Conservation (phyloP, 352 stramenopile species). For the Globisporangium cederbergense region DNA sequence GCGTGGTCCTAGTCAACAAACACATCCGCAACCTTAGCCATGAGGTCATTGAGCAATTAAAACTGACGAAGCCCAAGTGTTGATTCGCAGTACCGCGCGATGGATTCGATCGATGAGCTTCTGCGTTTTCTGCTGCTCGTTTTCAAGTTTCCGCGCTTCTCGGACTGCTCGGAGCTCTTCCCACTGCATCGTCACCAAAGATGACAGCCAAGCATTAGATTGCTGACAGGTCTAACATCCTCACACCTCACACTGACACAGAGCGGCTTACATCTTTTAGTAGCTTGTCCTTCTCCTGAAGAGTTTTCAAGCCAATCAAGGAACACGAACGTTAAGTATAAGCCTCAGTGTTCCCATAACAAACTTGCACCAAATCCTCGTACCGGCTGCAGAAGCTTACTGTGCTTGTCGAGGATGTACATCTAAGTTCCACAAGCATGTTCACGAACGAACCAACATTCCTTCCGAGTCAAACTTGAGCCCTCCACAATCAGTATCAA, state of each 20-base stretch:
- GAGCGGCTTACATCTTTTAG: slow-evolving; percentile 23
- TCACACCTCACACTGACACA: not conserved
- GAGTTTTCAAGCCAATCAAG: not conserved
- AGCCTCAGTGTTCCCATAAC: not conserved
- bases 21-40: not conserved
- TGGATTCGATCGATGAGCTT: slow-evolving; percentile 34
- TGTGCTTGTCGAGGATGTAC: slow-evolving; percentile 29
- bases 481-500: not conserved
- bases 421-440: slow-evolving; percentile 16
- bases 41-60: too few species aligned
- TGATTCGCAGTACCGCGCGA: slow-evolving; percentile 20
- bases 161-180: slow-evolving; percentile 35
- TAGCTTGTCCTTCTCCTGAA: slow-evolving; percentile 39
- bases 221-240: not conserved
- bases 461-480: not conserved
- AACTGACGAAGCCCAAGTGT: too few species aligned
- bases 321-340: not conserved
- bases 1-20: slow-evolving; percentile 33
- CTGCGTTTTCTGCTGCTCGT: slow-evolving; percentile 27
- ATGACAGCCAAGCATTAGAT: not conserved
- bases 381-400: slow-evolving; percentile 30
- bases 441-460: not conserved
- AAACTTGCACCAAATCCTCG: not conserved
- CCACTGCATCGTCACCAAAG: slow-evolving; percentile 30
- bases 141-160: slow-evolving; percentile 24